Evolutionary conservation across 331 rosid species (phyloP), one percentile per base, ranked within the genome.

Genomic region (Spiraea crenata): DNA sequence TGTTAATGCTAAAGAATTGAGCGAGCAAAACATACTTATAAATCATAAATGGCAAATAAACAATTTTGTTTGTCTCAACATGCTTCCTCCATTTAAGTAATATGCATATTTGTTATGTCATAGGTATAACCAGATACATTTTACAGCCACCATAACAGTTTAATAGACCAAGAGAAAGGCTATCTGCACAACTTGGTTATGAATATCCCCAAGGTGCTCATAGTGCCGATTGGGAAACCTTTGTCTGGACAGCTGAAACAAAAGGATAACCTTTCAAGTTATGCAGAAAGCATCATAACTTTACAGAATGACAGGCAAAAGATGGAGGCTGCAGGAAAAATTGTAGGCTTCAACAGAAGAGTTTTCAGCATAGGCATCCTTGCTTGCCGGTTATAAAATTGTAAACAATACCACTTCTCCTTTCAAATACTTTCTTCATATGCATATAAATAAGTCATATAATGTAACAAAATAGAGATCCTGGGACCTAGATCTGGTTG

Each of bases 1-100:
- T 16, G 75, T 85, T 79, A 84, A 76, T 50, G 40, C 17, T 8
- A 48, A 34, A 7, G 17, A 72, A 47, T 52, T 50, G 25, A 38
- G 39, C 4, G 19, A 59, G 62, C 0, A 13, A 67, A 75, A 40
- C 56, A 9, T 46, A 65, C 34, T 67, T n/a, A 19, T 57, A 75
- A 58, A 15, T 8, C 12, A 57, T 49, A 75, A n/a, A 25, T 44
- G 39, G 19, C 49, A 65, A 4, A 50, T 13, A 6, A 37, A 49
- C 60, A 51, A 38, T 51, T 1, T 9, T 67, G 19, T 39, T 9
- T 62, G 2, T 61, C 34, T 2, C 37, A 38, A 51, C 48, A 49
- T 16, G 42, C 34, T 35, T 37, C 15, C 8, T 48, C 31, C 38
- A 38, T 37, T 20, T 37, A 40, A 68, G 13, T 54, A 25, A 12